Conservation (phyloP, 2,329 filamentous ascomycete species). For the Xylariaceae sp. region DNA sequence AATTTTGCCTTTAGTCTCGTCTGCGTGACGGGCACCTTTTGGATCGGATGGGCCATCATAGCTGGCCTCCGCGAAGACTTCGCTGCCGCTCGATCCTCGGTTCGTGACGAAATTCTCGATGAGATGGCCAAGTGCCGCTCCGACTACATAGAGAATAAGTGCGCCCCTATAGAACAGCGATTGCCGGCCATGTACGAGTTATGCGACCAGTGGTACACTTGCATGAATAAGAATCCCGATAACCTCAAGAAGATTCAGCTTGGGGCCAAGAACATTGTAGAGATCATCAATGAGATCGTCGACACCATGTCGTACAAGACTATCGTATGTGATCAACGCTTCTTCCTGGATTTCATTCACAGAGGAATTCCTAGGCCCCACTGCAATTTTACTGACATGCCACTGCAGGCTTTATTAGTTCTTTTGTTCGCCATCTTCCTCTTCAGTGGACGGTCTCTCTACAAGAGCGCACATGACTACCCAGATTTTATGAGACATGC, state of each 20-base stretch:
- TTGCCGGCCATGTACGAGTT: constrained; percentile 74
- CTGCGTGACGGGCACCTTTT: constrained; percentile 50
- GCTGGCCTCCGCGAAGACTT: constrained; percentile 78
- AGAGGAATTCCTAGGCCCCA: too few relatives aligned
- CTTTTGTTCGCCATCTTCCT: constrained; percentile 39
- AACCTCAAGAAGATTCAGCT: constrained; percentile 81
- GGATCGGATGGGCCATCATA: constrained; percentile 73
- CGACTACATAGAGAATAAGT: constrained; percentile 79
- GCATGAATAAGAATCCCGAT: constrained; percentile 84
- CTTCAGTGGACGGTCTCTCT: constrained; percentile 41
- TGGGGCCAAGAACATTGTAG: constrained; percentile 85
- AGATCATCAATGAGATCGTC: constrained; percentile 93
- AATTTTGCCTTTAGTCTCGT: constrained; percentile 68
- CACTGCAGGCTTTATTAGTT: constrained; percentile 35
- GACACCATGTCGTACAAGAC: constrained; percentile 88
- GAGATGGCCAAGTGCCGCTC: constrained; percentile 77
- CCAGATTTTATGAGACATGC: constrained; percentile 32
- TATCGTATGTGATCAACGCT: constrained; percentile 52
- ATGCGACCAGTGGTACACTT: constrained; percentile 83
- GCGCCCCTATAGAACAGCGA: constrained; percentile 66
- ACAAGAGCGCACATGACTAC: constrained; percentile 37
- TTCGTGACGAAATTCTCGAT: constrained; percentile 71
- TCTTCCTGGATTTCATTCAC: too few relatives aligned
- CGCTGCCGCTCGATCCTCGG: constrained; percentile 71
- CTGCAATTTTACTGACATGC: constrained; percentile 26